Evolutionary conservation across 2,329 filamentous ascomycete species (phyloP), one percentile per base, ranked within the genome.

Genomic region (Aureobasidium sp.): DNA sequence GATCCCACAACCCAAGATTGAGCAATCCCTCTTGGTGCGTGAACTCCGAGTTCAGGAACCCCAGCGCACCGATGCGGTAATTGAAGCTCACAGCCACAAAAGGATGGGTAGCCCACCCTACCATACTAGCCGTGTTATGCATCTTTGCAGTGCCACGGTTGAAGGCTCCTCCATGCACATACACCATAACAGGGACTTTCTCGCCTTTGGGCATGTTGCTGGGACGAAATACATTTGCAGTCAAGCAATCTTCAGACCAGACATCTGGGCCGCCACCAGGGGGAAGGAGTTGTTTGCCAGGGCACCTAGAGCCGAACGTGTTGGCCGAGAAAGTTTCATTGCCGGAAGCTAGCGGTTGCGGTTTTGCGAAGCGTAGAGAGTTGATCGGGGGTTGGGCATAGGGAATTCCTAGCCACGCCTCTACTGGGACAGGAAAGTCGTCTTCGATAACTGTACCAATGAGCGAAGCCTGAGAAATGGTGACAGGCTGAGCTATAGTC

Each of bases 151-250:
- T 77, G 67, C 67, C 77, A 40, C 67, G 58, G 29, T 67, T 67
- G 74, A 86, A 87, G 6, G 76, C 79, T 2, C 85, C 85, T 46
- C 84, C 84, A 67, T 87, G 84, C 33, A 87, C 72, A 67, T 84
- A 86, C 1, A 86, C 74, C 17, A 76, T 77, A 4, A 84, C 80
- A 0, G 82, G 82, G 0, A 85, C 73, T 35, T 72, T 75, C 10
- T 49, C 35, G 47, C 6, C 33, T 11, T 19, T 1, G 7, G 58
- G 40, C 40, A 68, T 62, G 11, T 69, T 67, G 4, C 74, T 40
- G 11, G 80, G 81, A 2, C 82, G 76, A 38, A 86, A 74, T 10
- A 86, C 75, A 64, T 85, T 86, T 61, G 85, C 70, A 27, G 80
- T 83, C 5, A 86, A 73, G 61, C 84, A 86, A 63, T 84, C 79